These are phyloP conservation scores for Chytriomyces confervae DNA, from an alignment of 192 early-diverging fungal genomes.

Conservation along the genomic window DNA sequence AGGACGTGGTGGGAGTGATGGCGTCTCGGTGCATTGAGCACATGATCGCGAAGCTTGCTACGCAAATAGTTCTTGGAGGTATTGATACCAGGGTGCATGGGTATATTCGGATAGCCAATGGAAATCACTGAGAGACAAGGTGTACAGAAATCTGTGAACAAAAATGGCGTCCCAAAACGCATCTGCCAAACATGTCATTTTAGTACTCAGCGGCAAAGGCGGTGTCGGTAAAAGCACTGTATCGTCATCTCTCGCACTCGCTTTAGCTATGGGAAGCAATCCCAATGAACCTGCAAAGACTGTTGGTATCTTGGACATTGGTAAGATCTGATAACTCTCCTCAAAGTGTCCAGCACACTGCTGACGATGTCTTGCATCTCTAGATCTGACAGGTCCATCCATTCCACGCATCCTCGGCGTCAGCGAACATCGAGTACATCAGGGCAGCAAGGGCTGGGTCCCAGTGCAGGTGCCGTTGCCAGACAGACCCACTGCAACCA, in stretches of 20 bases:
- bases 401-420: constrained; percentile 93
- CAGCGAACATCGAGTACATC: constrained; percentile 81
- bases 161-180: too few species aligned
- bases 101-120: neutral
- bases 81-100: constrained; percentile 1
- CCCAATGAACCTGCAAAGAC: neutral
- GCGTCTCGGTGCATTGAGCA: neutral
- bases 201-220: constrained; percentile 97
- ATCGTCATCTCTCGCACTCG: constrained; percentile 87
- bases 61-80: neutral
- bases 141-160: too few species aligned
- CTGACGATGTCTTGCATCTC: neutral
- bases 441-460: constrained; percentile 71
- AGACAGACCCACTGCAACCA: neutral
- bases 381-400: constrained; percentile 93
- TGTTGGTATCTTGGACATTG: constrained; percentile 87
- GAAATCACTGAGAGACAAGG: too few species aligned
- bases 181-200: constrained; percentile 78
- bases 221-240: constrained; percentile 97
- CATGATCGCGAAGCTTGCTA: neutral
- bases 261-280: constrained; percentile 60
- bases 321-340: neutral
- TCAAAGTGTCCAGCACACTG: neutral
- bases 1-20: neutral
- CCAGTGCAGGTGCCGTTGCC: constrained; percentile 50